These are phyloP conservation scores for Aspergillus amoenus DNA, from an alignment of 2,329 filamentous ascomycete species.

Conservation along the genomic window DNA sequence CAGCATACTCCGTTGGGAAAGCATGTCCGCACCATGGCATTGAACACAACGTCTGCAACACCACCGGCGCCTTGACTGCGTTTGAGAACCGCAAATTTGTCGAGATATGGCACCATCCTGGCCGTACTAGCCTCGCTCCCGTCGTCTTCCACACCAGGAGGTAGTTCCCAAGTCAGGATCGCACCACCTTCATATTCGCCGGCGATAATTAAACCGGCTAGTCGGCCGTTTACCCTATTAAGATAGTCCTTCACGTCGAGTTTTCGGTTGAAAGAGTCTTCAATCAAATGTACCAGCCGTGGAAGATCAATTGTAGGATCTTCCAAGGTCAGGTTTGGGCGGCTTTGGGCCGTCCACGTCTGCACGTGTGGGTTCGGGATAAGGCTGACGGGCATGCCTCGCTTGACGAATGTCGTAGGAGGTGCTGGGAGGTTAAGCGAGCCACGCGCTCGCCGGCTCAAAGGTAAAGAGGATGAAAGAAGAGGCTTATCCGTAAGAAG, in stretches of 20 bases:
- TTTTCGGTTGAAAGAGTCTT: slow-evolving; percentile 86
- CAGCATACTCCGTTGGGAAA: slow-evolving; percentile 90
- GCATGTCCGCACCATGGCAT: slow-evolving; percentile 86
- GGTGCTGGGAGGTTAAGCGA: slow-evolving; percentile 41
- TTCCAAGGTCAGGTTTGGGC: slow-evolving; percentile 66
- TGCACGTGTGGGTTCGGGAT: slow-evolving; percentile 67
- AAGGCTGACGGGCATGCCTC: slow-evolving; percentile 84
- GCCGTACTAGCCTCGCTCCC: slow-evolving; percentile 52
- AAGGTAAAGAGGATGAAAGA: slow-evolving; percentile 85
- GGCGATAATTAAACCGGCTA: slow-evolving; percentile 91
- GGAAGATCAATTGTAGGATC: slow-evolving; percentile 81
- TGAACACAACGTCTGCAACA: slow-evolving; percentile 94
- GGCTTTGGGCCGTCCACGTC: slow-evolving; percentile 67
- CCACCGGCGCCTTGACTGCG: slow-evolving; percentile 85
- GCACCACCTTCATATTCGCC: slow-evolving; percentile 96
- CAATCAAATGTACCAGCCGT: slow-evolving; percentile 80
- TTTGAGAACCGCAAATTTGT: slow-evolving; percentile 94
- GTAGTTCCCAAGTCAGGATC: slow-evolving; percentile 89
- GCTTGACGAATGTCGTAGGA: slow-evolving; percentile 80
- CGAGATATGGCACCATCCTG: slow-evolving; percentile 84
- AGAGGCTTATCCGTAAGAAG: slow-evolving; percentile 92
- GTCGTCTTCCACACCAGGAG: slow-evolving; percentile 59
- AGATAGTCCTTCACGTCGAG: slow-evolving; percentile 84
- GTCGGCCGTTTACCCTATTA: slow-evolving; percentile 70
- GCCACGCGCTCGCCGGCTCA: slow-evolving; percentile 56